These are phyloP conservation scores for Biancaea sappan DNA, from an alignment of 306 rosid species.

Conservation along the genomic window DNA sequence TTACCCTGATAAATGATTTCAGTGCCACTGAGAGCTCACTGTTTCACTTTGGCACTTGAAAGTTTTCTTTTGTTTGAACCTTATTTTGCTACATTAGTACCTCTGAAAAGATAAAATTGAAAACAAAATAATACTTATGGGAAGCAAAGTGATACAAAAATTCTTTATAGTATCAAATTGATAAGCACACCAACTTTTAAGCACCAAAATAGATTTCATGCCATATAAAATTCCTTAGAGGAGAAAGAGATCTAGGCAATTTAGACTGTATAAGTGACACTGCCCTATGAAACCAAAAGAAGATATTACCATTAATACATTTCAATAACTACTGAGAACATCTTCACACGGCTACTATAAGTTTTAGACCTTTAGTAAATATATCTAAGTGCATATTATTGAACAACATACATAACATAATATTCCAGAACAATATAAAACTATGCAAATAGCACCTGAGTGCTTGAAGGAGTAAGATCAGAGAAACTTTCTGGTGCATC, in stretches of 20 bases:
- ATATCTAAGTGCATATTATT: constrained; percentile 45
- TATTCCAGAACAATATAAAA: constrained; percentile 33
- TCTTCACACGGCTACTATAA: constrained; percentile 45
- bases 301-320: constrained; percentile 40
- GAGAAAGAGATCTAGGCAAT: constrained; percentile 23
- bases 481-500: constrained; percentile 72
- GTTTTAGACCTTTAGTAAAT: constrained; percentile 41
- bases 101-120: no score
- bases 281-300: constrained; percentile 20
- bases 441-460: constrained; percentile 92
- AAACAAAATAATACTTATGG: no score
- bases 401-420: constrained; percentile 37
- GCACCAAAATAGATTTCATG: no score
- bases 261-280: constrained; percentile 1
- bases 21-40: no score
- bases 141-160: no score
- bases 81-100: no score
- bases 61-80: no score
- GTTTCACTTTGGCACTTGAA: no score
- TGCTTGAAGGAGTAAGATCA: constrained; percentile 91
- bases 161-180: no score
- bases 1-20: no score
- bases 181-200: no score
- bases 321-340: constrained; percentile 37
- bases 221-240: constrained; percentile 5